Evolutionary conservation across 2,329 filamentous ascomycete genomes (phyloP).

Genomic region (Neocatenulostroma microsporum): DNA sequence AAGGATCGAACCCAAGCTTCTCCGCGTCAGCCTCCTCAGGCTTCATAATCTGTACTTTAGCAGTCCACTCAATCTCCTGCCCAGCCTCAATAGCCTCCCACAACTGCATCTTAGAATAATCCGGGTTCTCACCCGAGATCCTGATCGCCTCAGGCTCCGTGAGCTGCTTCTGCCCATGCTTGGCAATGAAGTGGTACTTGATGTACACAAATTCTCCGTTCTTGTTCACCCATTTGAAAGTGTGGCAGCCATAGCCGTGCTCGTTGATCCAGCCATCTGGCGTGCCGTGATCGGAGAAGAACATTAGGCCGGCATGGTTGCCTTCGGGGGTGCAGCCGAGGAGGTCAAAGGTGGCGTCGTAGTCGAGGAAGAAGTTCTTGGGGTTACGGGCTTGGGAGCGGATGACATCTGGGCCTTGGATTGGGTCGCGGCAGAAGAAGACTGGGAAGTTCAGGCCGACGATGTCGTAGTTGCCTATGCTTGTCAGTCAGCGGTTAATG

Average conservation of each 20-base stretch:
- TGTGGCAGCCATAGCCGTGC: conserved; percentile 37
- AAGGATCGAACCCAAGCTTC: conserved; percentile 47
- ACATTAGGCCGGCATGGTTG: conserved; percentile 42
- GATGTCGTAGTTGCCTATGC: conserved; percentile 43
- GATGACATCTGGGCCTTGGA: conserved; percentile 34
- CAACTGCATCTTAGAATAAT: conserved; percentile 44
- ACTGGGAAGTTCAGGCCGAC: conserved; percentile 43
- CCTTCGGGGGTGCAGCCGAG: conserved; percentile 43
- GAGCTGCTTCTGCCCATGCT: conserved; percentile 43
- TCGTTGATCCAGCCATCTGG: conserved; percentile 39
- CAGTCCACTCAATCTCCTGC: conserved; percentile 38
- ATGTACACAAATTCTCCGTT: conserved; percentile 45
- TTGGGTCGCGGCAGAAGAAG: conserved; percentile 36
- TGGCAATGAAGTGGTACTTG: conserved; percentile 44
- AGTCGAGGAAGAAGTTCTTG: conserved; percentile 43
- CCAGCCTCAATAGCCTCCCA: conserved; percentile 39
- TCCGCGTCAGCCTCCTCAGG: conserved; percentile 40
- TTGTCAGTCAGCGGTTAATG: not conserved
- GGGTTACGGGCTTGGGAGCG: conserved; percentile 42
- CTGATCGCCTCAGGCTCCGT: conserved; percentile 37
- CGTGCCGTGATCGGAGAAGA: conserved; percentile 45
- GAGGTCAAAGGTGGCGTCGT: conserved; percentile 43
- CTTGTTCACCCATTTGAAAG: conserved; percentile 34
- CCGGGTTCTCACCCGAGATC: conserved; percentile 44
- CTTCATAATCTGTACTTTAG: conserved; percentile 40